Conservation (phyloP, 768 basidiomycete species). For the Chalciporus sphaerocephalus region DNA sequence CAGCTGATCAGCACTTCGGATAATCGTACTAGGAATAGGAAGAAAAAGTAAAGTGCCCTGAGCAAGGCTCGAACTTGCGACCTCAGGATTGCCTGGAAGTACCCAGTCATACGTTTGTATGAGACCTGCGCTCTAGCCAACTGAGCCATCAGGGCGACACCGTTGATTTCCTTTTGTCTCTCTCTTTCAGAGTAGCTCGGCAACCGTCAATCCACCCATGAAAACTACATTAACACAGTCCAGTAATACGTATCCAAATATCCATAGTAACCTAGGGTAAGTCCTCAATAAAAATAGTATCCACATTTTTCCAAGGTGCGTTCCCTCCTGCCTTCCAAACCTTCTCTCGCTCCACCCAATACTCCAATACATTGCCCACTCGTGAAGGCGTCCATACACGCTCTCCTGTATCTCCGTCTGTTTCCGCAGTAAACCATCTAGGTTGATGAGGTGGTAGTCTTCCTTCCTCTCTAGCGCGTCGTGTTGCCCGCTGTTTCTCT, state of each 20-base stretch:
- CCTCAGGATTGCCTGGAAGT: conserved; percentile 45
- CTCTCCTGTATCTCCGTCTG: conserved; percentile 86
- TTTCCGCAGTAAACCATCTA: conserved; percentile 82
- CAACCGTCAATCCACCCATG: too few relatives aligned
- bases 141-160: conserved; percentile 52
- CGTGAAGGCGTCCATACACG: conserved; percentile 77
- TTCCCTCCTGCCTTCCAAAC: conserved; percentile 45
- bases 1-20: neutral
- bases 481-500: conserved; percentile 68
- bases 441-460: conserved; percentile 66
- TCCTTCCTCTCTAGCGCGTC: conserved; percentile 74
- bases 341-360: conserved; percentile 77
- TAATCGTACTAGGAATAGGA: neutral
- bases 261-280: conserved; percentile 10
- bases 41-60: conserved; percentile 36
- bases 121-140: conserved; percentile 56
- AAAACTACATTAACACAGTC: conserved; percentile 1
- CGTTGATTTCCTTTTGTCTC: too few relatives aligned
- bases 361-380: conserved; percentile 55
- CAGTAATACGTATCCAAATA: neutral
- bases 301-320: conserved; percentile 61
- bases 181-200: too few relatives aligned
- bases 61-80: conserved; percentile 60
- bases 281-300: conserved; percentile 77
- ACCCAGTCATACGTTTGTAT: conserved; percentile 37